phyloP scores from a whole-genome alignment of 2,329 filamentous ascomycete species.

The Fusarium newnesense region DNA sequence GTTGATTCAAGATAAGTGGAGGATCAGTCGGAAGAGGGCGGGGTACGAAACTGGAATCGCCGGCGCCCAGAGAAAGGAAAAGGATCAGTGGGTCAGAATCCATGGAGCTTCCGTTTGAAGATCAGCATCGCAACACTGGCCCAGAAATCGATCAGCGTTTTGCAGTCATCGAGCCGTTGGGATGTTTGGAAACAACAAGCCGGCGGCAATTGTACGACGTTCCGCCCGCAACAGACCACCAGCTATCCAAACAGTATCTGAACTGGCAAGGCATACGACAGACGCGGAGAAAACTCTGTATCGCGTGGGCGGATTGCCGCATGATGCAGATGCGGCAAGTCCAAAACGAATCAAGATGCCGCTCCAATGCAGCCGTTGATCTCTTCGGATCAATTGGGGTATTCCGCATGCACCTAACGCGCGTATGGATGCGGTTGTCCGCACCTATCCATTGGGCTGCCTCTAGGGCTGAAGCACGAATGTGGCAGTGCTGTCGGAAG shows the following conservation, averaged over 20 bases:
- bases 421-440: conserved; percentile 20
- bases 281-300: conserved; percentile 33
- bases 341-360: conserved; percentile 37
- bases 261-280: conserved; percentile 24
- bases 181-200: conserved; percentile 21
- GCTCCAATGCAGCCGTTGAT: conserved; percentile 35
- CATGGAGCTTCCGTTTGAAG: conserved; percentile 21
- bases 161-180: conserved; percentile 3
- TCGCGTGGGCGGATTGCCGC: conserved; percentile 26
- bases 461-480: conserved; percentile 34
- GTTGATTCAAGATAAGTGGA: conserved; percentile 29
- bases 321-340: conserved; percentile 36
- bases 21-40: conserved; percentile 32
- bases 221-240: conserved; percentile 13
- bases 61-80: background rate
- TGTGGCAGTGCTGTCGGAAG: conserved; percentile 34
- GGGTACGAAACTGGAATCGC: conserved; percentile 29
- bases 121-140: conserved; percentile 9
- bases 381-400: conserved; percentile 38
- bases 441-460: conserved; percentile 18
- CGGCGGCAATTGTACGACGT: conserved; percentile 14
- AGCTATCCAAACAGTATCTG: conserved; percentile 18
- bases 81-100: conserved; percentile 20
- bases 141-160: conserved; percentile 19
- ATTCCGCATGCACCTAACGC: conserved; percentile 31